Evolutionary conservation across 352 stramenopile genomes (phyloP).

Genomic region (Discostella stelligera): DNA sequence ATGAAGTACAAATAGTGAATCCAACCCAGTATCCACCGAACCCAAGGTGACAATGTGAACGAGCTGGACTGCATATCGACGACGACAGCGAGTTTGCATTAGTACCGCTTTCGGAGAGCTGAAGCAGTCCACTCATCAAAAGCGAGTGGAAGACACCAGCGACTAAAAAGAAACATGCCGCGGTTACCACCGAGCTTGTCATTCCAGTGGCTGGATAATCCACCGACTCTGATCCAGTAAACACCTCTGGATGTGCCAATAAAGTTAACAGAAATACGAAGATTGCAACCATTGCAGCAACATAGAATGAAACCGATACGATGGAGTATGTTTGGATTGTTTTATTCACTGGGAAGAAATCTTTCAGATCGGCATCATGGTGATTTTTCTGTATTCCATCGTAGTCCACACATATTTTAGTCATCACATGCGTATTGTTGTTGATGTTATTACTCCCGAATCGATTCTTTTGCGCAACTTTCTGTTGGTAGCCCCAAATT

Average conservation of each 20-base stretch:
- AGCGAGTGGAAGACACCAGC: not conserved
- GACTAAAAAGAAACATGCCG: slow-evolving; percentile 1
- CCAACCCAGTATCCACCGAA: slow-evolving; percentile 1
- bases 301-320: slow-evolving; percentile 1
- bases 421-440: not conserved
- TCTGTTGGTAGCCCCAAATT: slow-evolving; percentile 8
- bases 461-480: not conserved
- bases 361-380: slow-evolving; percentile 10
- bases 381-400: slow-evolving; percentile 1
- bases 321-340: slow-evolving; percentile 15
- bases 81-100: not conserved
- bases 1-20: not conserved
- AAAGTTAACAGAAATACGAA: slow-evolving; percentile 1
- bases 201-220: slow-evolving; percentile 7
- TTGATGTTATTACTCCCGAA: not conserved
- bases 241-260: slow-evolving; percentile 1
- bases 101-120: not conserved
- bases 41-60: slow-evolving; percentile 15
- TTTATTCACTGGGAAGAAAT: slow-evolving; percentile 19
- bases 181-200: not conserved
- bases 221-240: not conserved
- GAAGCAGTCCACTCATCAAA: slow-evolving; percentile 2
- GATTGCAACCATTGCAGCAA: slow-evolving; percentile 16
- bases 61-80: slow-evolving; percentile 22
- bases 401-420: slow-evolving; percentile 13